phyloP scores from a whole-genome alignment of 2,329 filamentous ascomycete species.

The Talaromyces sp. region DNA sequence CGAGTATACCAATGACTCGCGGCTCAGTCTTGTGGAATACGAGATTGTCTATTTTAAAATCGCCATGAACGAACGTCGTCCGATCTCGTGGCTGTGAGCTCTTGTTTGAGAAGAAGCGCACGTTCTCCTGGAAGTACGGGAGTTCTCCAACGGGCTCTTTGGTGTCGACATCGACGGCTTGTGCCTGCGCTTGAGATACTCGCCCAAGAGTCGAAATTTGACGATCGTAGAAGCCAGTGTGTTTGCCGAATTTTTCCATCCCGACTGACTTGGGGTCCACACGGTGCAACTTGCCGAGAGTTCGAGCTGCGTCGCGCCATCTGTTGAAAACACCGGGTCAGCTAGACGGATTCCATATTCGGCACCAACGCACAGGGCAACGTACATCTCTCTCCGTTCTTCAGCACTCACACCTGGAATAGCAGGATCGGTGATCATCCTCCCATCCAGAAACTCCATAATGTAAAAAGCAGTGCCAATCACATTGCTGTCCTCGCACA shows the following conservation, averaged over 20 bases:
- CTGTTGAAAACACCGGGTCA: slow-evolving; percentile 33
- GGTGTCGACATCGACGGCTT: slow-evolving; percentile 72
- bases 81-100: slow-evolving; percentile 71
- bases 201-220: slow-evolving; percentile 80
- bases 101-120: slow-evolving; percentile 71
- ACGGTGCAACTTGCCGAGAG: slow-evolving; percentile 79
- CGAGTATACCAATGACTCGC: slow-evolving; percentile 84
- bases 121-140: slow-evolving; percentile 76
- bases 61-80: slow-evolving; percentile 80
- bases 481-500: slow-evolving; percentile 78
- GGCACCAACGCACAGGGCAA: not conserved
- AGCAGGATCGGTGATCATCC: slow-evolving; percentile 85
- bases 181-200: slow-evolving; percentile 75
- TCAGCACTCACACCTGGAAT: slow-evolving; percentile 68
- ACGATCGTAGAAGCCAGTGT: slow-evolving; percentile 74
- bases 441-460: slow-evolving; percentile 91
- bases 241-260: slow-evolving; percentile 69
- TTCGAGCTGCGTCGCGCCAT: slow-evolving; percentile 80
- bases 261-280: slow-evolving; percentile 65
- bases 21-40: slow-evolving; percentile 88
- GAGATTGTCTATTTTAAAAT: slow-evolving; percentile 93
- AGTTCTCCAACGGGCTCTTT: slow-evolving; percentile 73
- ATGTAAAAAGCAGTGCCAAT: slow-evolving; percentile 94
- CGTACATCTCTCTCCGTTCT: slow-evolving; percentile 69
- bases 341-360: not conserved